Evolutionary conservation across 371 early-diverging fungal genomes (phyloP), one percentile per base, ranked within the genome.

Genomic region (Apophysomyces elegans): DNA sequence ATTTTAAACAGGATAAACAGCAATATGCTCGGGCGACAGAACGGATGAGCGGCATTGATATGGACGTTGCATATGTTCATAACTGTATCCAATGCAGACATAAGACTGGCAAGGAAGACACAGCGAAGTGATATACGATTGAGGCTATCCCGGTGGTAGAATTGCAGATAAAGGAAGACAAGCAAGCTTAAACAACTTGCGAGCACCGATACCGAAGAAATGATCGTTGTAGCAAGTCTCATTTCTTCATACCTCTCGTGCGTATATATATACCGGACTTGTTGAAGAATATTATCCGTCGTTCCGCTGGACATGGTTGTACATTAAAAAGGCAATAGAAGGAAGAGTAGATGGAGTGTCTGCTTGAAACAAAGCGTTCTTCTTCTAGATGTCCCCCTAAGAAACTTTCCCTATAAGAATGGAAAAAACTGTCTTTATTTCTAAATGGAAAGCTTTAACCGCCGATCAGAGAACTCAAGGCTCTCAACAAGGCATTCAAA

Each of bases 41-140:
- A 41, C 3, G 45, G 7, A 0, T 59, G 59, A 60, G 21, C 63
- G 7, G 6, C 56, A 26, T 56, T 32, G 44, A 26, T 58, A 9
- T 26, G 21, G 4, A 16, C 21, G 7, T 58, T 56, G 21, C 41
- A 5, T 2, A 73, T 61, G 8, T 45, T 38, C 12, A 73, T 58
- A 7, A 58, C 26, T 9, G 60, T 58, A n/a, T 68, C 61, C 12
- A 73, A 37, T 4, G 63, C 11, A 32, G 72, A 61, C 37, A 63
- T 44, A 0, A 70, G 7, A 12, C 58, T 59, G 2, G 73, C 68
- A 4, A 64, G 18, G 9, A 68, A 65, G 11, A 77, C 78, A 41
- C 78, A 77, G 9, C 75, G 57, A n/a, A 77, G 16, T 1, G 75
- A 77, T n/a, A 77, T 65, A 36, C 75, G 60, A 32, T 77, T 69